Evolutionary conservation across 805 yeast genomes (phyloP), one percentile per base, ranked within the genome.

Genomic region (Candida methanosorbosa): DNA sequence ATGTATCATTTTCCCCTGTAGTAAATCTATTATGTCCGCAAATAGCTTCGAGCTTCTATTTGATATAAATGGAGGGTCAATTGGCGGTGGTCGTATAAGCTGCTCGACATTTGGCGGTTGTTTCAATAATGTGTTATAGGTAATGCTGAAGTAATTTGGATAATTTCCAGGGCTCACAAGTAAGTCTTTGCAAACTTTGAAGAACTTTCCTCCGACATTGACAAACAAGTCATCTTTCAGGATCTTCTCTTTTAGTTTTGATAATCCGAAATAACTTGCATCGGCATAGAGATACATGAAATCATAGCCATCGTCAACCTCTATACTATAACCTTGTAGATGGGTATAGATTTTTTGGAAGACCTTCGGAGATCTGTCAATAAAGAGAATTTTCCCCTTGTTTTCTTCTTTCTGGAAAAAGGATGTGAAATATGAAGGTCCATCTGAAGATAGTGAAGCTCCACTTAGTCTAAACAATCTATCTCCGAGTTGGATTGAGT

Each of bases 351-450:
- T 81, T 41, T 66, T 62, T 36, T 74, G 72, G 52, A 87, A 87
- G 0, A 83, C 71, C 2, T 55, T 61, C 0, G 94, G 81, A 9
- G 80, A 78, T 25, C 96, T 62, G 54, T 87, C 96, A 36, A 87
- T 74, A 46, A 74, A 75, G 9, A 84, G 53, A 1, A 68, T 57
- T 27, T 61, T 63, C 8, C 50, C 50, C 14, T 56, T 47, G 38
- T 68, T 68, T 3, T 46, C 46, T 18, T 49, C 62, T 16, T 59
- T 48, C 5, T 48, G 45, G 52, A 87, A 87, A 59, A 64, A 84
- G 19, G 69, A 64, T 3, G 96, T 85, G 62, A 87, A 88, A 52
- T 82, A 86, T 4, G 94, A 83, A 0, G 97, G 97, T 0, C 80
- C 79, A 57, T 87, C 96, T 2, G 82, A 81, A 18, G 86, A 80